Evolutionary conservation across 768 basidiomycete genomes (phyloP).

Genomic region (Tulasnella calospora): DNA sequence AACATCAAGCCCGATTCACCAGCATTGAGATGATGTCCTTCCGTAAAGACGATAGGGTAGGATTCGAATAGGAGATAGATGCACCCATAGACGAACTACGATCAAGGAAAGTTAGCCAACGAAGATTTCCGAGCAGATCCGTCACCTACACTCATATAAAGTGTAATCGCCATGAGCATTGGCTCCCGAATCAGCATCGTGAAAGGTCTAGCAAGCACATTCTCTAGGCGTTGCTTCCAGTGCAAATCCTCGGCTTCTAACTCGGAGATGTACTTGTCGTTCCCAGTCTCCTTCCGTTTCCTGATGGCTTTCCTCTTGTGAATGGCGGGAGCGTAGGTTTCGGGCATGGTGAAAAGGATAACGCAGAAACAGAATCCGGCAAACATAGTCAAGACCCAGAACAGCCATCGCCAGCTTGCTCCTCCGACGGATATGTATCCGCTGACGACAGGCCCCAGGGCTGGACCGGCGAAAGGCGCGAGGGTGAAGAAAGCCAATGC

Average conservation of each 20-base stretch:
- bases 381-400: constrained; percentile 32
- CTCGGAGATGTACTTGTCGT: constrained; percentile 29
- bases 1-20: constrained; percentile 33
- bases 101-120: not conserved
- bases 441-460: constrained; percentile 32
- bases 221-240: constrained; percentile 4
- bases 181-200: constrained; percentile 33
- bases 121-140: too few species aligned
- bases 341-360: constrained; percentile 28
- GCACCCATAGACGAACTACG: constrained; percentile 28
- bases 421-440: constrained; percentile 27
- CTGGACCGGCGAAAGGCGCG: constrained; percentile 31
- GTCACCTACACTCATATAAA: constrained; percentile 25
- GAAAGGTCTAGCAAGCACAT: constrained; percentile 32
- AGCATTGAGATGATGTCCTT: constrained; percentile 33
- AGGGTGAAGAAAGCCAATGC: constrained; percentile 31
- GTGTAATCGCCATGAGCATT: constrained; percentile 32
- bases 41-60: constrained; percentile 35
- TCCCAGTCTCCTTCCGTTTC: constrained; percentile 33
- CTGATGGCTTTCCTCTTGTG: constrained; percentile 28
- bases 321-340: constrained; percentile 30
- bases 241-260: constrained; percentile 15
- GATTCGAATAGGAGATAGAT: constrained; percentile 36
- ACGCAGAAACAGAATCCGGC: constrained; percentile 26
- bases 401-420: constrained; percentile 30